Evolutionary conservation across 306 rosid genomes (phyloP).

Genomic region (Carpinus viminea): DNA sequence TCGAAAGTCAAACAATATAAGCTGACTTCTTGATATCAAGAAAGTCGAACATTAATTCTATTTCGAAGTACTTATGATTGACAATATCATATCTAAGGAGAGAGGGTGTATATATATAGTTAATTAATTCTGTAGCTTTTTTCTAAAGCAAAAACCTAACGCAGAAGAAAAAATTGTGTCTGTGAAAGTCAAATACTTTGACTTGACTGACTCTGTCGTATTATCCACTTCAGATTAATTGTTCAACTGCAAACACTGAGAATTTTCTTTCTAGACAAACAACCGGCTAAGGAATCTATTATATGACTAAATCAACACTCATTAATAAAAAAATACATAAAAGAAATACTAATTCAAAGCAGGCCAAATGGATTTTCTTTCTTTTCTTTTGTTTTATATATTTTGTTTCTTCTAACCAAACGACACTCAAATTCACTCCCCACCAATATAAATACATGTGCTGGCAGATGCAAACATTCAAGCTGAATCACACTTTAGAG

Average conservation of each 20-base stretch:
- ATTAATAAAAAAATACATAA: too few relatives aligned
- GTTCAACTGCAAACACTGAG: neutral
- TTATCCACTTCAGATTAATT: neutral
- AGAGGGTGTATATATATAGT: neutral
- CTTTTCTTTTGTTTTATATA: too few relatives aligned
- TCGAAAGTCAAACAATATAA: too few relatives aligned
- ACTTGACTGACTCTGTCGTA: neutral
- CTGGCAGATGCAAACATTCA: too few relatives aligned
- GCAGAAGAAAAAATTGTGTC: neutral
- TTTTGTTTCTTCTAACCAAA: too few relatives aligned
- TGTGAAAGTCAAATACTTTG: neutral
- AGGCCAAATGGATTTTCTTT: too few relatives aligned
- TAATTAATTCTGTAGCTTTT: neutral
- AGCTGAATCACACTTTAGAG: neutral
- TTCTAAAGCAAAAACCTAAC: neutral
- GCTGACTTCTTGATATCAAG: too few relatives aligned
- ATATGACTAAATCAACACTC: neutral
- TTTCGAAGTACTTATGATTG: too few relatives aligned
- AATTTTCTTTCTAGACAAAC: neutral
- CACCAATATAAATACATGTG: too few relatives aligned
- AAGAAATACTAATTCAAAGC: neutral
- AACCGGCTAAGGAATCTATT: neutral
- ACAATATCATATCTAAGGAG: neutral
- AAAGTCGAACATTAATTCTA: too few relatives aligned
- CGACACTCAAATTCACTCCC: too few relatives aligned